Percentiles rank a stretch among this genome's conserved stretches.
These are phyloP conservation scores for Talaromyces sp. DNA, from an alignment of 2,329 filamentous ascomycete genomes.

Conservation along the genomic window DNA sequence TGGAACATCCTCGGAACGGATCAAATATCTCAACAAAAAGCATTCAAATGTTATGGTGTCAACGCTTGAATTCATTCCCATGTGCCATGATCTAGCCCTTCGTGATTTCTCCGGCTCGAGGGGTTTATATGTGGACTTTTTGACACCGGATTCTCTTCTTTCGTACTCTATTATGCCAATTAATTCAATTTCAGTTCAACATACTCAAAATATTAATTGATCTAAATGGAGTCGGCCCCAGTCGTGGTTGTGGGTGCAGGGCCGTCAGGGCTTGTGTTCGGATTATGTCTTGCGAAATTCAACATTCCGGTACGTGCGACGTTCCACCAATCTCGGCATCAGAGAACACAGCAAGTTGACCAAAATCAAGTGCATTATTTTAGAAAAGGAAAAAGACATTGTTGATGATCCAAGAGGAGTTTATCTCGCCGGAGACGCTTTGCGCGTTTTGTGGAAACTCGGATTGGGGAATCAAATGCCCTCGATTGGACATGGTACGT, in stretches of 20 bases:
- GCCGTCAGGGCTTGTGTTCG: background rate
- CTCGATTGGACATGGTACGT: background rate
- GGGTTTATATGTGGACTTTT: background rate
- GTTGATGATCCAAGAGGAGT: background rate
- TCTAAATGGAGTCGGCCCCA: background rate
- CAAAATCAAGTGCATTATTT: background rate
- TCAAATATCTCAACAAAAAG: background rate
- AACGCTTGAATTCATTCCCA: background rate
- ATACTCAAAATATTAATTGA: background rate
- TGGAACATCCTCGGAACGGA: background rate
- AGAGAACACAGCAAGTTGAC: background rate
- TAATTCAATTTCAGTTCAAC: background rate
- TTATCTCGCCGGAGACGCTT: background rate
- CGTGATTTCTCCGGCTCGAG: background rate
- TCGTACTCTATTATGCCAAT: background rate
- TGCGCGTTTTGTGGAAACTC: conserved; percentile 1
- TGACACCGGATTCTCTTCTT: background rate
- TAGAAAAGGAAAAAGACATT: background rate
- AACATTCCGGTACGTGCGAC: background rate
- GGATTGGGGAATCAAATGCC: background rate
- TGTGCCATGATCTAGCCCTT: background rate
- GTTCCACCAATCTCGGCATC: background rate
- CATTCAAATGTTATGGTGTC: background rate
- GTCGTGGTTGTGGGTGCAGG: conserved; percentile 1
- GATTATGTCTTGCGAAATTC: background rate